phyloP scores from a whole-genome alignment of 2,329 filamentous ascomycete species.

The Didymella glomerata region DNA sequence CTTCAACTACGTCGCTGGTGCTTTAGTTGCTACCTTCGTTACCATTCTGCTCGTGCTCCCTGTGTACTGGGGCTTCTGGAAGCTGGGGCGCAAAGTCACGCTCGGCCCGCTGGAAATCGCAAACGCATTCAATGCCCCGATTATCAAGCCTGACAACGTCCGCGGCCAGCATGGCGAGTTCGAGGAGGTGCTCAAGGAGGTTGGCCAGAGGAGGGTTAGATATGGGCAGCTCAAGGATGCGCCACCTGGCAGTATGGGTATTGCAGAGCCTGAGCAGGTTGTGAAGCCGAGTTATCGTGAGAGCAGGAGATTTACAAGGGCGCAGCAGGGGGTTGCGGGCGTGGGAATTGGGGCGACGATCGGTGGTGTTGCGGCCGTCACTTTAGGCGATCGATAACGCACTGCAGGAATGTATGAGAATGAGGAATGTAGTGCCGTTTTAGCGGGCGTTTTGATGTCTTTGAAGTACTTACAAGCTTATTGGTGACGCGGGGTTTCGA shows the following conservation, averaged over 20 bases:
- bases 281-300: conserved; percentile 12
- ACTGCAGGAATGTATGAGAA: no score
- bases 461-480: no score
- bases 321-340: conserved; percentile 12
- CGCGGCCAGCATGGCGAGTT: conserved; percentile 34
- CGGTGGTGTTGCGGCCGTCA: conserved; percentile 25
- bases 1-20: conserved; percentile 40
- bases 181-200: conserved; percentile 31
- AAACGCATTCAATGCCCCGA: conserved; percentile 44
- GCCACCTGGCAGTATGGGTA: conserved; percentile 32
- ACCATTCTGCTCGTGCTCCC: conserved; percentile 46
- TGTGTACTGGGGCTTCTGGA: conserved; percentile 50
- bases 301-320: conserved; percentile 6
- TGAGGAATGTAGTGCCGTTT: not conserved
- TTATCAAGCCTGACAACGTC: conserved; percentile 28
- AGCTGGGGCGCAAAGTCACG: conserved; percentile 48
- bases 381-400: conserved; percentile 8
- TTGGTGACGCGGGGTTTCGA: not conserved
- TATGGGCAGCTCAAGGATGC: conserved; percentile 31
- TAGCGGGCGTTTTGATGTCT: not conserved
- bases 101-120: conserved; percentile 49
- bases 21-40: conserved; percentile 40
- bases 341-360: conserved; percentile 18
- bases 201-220: conserved; percentile 29
- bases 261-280: conserved; percentile 33